A percentile compares a stretch with the other conserved stretches of the same genome.
Evolutionary conservation across 2,329 filamentous ascomycete species (phyloP).

Genomic region (Calonectria naviculata): DNA sequence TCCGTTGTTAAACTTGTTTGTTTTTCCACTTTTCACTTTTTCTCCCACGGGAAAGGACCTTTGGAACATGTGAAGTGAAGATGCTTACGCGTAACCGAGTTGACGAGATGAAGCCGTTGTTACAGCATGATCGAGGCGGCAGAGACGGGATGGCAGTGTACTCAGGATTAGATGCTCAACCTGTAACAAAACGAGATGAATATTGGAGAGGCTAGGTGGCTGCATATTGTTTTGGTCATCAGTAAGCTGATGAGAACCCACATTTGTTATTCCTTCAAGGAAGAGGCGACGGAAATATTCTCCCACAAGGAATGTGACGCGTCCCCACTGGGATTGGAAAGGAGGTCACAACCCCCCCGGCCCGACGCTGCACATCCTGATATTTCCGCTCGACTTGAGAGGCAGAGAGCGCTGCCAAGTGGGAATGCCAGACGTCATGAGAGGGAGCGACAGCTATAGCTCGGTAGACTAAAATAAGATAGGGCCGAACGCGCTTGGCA

Average conservation of each 20-base stretch:
- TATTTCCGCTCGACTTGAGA: background rate
- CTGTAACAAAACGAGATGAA: constrained; percentile 16
- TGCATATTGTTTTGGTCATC: background rate
- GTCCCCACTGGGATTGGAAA: background rate
- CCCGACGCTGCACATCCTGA: background rate
- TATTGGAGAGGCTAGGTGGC: background rate
- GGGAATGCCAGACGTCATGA: constrained; percentile 14
- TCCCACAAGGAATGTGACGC: background rate
- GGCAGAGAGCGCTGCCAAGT: background rate
- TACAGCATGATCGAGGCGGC: background rate
- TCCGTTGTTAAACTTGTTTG: background rate
- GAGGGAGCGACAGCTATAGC: background rate
- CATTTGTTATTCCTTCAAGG: background rate
- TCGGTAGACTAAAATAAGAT: background rate
- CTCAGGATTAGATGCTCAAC: background rate
- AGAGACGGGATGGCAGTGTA: no score
- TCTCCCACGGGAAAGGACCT: background rate
- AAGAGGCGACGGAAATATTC: background rate
- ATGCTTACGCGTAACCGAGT: background rate
- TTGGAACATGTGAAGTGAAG: background rate
- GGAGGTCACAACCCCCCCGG: constrained; percentile 7
- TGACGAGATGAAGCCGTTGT: background rate
- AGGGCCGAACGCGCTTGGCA: constrained; percentile 4
- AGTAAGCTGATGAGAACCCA: background rate
- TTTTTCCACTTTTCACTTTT: background rate